phyloP scores from a whole-genome alignment of 148 eudicot genomes.

The Cornus kousa region DNA sequence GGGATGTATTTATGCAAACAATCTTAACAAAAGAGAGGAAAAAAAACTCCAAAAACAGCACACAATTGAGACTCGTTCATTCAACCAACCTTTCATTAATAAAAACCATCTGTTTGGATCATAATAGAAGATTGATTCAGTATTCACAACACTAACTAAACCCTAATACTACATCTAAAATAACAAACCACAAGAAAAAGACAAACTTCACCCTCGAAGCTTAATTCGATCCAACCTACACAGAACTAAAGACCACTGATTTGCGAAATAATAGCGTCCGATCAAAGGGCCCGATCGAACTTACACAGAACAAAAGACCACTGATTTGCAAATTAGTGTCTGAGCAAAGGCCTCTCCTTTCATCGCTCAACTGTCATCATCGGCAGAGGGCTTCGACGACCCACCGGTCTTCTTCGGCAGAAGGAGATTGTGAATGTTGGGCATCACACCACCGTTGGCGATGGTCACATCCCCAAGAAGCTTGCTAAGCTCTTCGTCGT shows the following conservation, averaged over 20 bases:
- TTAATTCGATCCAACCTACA: background rate
- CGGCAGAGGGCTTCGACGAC: slow-evolving; percentile 44
- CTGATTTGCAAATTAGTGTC: background rate
- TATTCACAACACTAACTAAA: slow-evolving; percentile 5
- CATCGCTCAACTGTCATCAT: slow-evolving; percentile 35
- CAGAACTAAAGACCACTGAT: background rate
- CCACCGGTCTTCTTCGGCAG: slow-evolving; percentile 66
- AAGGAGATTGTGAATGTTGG: slow-evolving; percentile 80
- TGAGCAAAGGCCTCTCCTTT: background rate
- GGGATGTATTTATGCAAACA: no score
- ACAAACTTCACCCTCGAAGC: background rate
- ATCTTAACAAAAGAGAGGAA: no score
- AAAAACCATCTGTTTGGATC: background rate
- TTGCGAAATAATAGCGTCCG: background rate
- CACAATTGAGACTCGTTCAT: background rate
- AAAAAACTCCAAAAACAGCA: background rate
- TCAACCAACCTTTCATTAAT: background rate
- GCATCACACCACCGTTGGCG: slow-evolving; percentile 93
- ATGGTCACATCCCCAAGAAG: slow-evolving; percentile 83
- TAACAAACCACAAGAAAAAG: background rate
- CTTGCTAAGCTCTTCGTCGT: slow-evolving; percentile 84
- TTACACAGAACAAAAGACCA: background rate
- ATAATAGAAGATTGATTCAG: background rate
- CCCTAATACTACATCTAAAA: background rate
- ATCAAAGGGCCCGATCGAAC: background rate